These are phyloP conservation scores for Entomortierella parvispora DNA, from an alignment of 192 early-diverging fungal species.

Conservation along the genomic window DNA sequence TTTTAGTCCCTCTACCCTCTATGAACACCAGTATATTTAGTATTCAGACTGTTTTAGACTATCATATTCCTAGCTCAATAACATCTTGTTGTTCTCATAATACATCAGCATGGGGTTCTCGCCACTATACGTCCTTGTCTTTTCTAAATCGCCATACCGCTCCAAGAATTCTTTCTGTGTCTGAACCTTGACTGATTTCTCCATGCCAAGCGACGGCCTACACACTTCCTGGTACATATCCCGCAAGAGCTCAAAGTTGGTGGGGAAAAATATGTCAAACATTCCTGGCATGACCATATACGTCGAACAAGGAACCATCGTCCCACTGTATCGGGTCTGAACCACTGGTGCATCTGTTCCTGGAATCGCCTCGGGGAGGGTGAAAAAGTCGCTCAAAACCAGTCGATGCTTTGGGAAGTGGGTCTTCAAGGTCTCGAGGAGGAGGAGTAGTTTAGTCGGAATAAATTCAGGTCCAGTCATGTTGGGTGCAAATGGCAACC, in stretches of 20 bases:
- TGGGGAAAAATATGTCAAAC: conserved; percentile 99
- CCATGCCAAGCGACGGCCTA: conserved; percentile 49
- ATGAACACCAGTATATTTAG: too few species aligned
- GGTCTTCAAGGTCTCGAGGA: conserved; percentile 78
- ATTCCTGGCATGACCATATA: conserved; percentile 98
- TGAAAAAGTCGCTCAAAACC: conserved; percentile 90
- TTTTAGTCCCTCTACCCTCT: too few species aligned
- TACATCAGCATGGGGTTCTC: conserved; percentile 97
- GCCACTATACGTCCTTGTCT: conserved; percentile 81
- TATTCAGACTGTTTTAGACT: too few species aligned
- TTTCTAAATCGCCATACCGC: conserved; percentile 78
- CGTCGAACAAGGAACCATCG: conserved; percentile 94
- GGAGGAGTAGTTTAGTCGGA: conserved; percentile 82
- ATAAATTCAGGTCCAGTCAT: conserved; percentile 88
- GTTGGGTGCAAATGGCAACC: conserved; percentile 88
- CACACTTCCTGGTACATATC: conserved; percentile 81
- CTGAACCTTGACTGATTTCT: conserved; percentile 65
- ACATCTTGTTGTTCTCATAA: conserved; percentile 90
- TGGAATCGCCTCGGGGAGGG: conserved; percentile 83
- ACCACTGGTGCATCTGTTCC: conserved; percentile 93
- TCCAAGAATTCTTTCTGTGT: conserved; percentile 85
- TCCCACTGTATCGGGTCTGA: conserved; percentile 89
- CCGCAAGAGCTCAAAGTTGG: conserved; percentile 89
- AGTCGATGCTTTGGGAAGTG: conserved; percentile 90
- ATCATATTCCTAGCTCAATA: conserved; percentile 64